Percentiles rank a stretch among this genome's conserved stretches.
These are phyloP conservation scores for Phytophthora uliginosa DNA, from an alignment of 352 stramenopile genomes.

Conservation along the genomic window DNA sequence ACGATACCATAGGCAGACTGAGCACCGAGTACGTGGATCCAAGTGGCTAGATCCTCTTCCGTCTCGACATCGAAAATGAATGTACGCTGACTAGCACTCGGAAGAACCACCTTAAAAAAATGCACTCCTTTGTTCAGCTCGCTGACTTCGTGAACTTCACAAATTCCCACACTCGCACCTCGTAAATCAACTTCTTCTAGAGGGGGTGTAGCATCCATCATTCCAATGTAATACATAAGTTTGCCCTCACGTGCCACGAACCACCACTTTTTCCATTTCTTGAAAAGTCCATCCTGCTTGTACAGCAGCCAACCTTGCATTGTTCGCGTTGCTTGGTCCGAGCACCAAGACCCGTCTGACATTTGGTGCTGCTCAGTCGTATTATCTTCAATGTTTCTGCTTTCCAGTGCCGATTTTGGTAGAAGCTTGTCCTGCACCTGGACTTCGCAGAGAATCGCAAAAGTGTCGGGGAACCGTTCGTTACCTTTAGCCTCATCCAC, in stretches of 20 bases:
- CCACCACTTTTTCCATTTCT: conserved; percentile 90
- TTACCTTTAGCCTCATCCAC: conserved; percentile 70
- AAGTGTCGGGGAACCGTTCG: conserved; percentile 61
- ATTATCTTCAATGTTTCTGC: background rate
- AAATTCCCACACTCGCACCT: conserved; percentile 67
- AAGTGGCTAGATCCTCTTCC: conserved; percentile 75
- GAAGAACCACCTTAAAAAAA: conserved; percentile 80
- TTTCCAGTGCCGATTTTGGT: background rate
- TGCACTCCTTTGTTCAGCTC: conserved; percentile 65
- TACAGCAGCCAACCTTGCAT: conserved; percentile 83
- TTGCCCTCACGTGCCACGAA: conserved; percentile 85
- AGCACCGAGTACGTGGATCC: conserved; percentile 67
- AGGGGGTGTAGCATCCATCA: conserved; percentile 69
- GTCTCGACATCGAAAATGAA: conserved; percentile 82
- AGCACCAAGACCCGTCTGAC: background rate
- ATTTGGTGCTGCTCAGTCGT: background rate
- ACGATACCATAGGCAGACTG: conserved; percentile 33
- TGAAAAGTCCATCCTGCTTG: conserved; percentile 85
- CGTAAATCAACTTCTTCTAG: conserved; percentile 75
- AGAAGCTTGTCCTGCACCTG: background rate
- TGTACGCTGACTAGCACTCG: conserved; percentile 62
- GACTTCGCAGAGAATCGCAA: conserved; percentile 14
- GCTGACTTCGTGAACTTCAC: conserved; percentile 65
- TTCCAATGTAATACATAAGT: conserved; percentile 80
- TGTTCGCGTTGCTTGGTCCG: background rate